Base-by-base conservation (phyloP, 2,329 filamentous ascomycete genomes). In the Pezicula radicicola region DNA sequence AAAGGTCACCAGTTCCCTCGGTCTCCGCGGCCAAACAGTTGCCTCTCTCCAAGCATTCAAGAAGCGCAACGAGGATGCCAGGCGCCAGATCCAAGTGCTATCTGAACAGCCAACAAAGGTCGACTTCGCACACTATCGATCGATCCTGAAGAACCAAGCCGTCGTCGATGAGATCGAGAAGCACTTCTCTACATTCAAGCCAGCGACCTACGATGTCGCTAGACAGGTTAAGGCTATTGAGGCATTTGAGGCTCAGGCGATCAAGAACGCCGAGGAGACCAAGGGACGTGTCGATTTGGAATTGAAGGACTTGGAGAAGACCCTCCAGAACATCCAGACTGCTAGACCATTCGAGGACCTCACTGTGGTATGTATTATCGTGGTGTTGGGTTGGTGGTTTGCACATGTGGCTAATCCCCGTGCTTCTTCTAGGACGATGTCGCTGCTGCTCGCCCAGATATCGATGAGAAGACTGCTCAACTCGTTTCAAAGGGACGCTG, bases 1-100 rank as follows among this genome's bases (percentile, higher is more conserved):
- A 78, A 94, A 95, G 80, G 85, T 99, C 70, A 88, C 88, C 76
- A 85, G 83, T 77, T 95, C 93, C 70, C 91, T 99, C 68, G 93
- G 93, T 74, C 91, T 99, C 74, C 90, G 90, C 75, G 94, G 94
- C 73, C 89, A 91, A 79, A 99, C 94, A 64, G 92, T 90, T 64
- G 78, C 87, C 67, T 88, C 93, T 57, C 91, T 99, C 57, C 88
- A 93, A 73, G 84, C 90, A 62, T 99, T 99, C 88, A 99, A 99
- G 85, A 94, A 96, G 86, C 92, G 94, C 79, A 97, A 97, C 82
- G 94, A 99, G 72, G 92, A 97, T 73, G 93, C 91, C 71, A 92
- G 93, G 77, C 93, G 94, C 80, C 93, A 93, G 78, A 82, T 99
- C 57, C 85, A 88, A 74, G 67, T 84, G 58, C 90, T 99, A 54